Evolutionary conservation across 257 asterid species (phyloP).

Genomic region (Solanum etuberosum): DNA sequence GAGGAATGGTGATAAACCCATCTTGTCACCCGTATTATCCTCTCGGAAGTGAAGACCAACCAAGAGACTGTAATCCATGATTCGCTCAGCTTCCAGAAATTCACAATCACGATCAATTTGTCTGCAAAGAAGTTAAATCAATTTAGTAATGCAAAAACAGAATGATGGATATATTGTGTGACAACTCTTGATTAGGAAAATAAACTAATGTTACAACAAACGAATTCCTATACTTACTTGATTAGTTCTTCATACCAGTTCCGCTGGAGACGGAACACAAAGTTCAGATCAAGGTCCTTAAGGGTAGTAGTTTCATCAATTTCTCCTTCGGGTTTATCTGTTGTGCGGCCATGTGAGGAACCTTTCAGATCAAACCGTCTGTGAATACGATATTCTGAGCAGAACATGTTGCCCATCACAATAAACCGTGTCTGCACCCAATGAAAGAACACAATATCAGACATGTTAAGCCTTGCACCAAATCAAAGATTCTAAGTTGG

Average conservation of each 20-base stretch:
- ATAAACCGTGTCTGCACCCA: slow-evolving; percentile 72
- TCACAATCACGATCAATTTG: slow-evolving; percentile 87
- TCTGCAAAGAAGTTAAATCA: slow-evolving; percentile 21
- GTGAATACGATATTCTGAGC: slow-evolving; percentile 91
- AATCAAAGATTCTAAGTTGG: not conserved
- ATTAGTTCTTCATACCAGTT: slow-evolving; percentile 79
- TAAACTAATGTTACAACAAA: not conserved
- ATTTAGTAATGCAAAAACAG: slow-evolving; percentile 1
- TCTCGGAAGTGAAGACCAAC: slow-evolving; percentile 97
- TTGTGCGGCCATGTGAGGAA: slow-evolving; percentile 88
- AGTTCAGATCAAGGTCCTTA: slow-evolving; percentile 81
- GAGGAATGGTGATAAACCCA: slow-evolving; percentile 83
- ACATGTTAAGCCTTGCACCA: not conserved
- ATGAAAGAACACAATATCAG: slow-evolving; percentile 5
- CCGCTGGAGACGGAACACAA: slow-evolving; percentile 56
- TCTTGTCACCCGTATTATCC: slow-evolving; percentile 70
- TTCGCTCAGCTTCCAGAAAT: slow-evolving; percentile 73
- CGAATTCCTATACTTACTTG: slow-evolving; percentile 41
- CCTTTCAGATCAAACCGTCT: slow-evolving; percentile 91
- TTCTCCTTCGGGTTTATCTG: slow-evolving; percentile 63
- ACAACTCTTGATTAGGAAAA: not conserved
- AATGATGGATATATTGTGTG: not conserved
- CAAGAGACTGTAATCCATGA: slow-evolving; percentile 93
- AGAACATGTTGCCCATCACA: slow-evolving; percentile 94
- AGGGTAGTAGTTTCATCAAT: slow-evolving; percentile 91